These are phyloP conservation scores for Skeletonema grethae DNA, from an alignment of 108 stramenopile genomes.

Conservation along the genomic window DNA sequence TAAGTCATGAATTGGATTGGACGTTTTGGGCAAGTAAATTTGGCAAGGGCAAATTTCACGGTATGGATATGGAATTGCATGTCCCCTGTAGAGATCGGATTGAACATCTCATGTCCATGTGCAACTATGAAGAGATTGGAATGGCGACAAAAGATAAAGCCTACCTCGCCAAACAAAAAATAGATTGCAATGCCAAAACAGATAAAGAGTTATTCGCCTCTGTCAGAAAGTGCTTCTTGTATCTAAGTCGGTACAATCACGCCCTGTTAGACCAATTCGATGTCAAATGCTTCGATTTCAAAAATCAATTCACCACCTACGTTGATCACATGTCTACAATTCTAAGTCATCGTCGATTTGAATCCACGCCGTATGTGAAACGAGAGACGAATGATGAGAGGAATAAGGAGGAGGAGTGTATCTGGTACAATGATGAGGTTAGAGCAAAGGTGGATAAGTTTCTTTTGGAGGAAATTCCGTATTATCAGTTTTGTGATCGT, in stretches of 20 bases:
- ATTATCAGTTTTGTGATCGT: conserved; percentile 28
- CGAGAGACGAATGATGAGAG: conserved; percentile 15
- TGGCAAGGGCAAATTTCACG: not conserved
- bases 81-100: conserved; percentile 53
- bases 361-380: conserved; percentile 6
- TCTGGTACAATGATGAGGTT: conserved; percentile 11
- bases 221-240: not conserved
- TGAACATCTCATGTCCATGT: conserved; percentile 45
- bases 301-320: conserved; percentile 5
- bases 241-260: not conserved
- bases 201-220: not conserved
- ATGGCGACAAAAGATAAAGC: too few relatives aligned
- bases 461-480: conserved; percentile 11
- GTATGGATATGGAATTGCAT: conserved; percentile 39
- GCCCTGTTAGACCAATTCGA: not conserved
- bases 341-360: conserved; percentile 14
- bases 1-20: conserved; percentile 24
- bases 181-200: not conserved
- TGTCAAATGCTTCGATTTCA: conserved; percentile 27
- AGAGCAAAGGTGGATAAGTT: conserved; percentile 13
- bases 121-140: conserved; percentile 25
- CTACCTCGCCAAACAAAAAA: not conserved
- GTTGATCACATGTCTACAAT: conserved; percentile 13
- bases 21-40: not conserved
- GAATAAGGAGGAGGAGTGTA: conserved; percentile 13